Evolutionary conservation across 2,329 filamentous ascomycete species (phyloP), one percentile per base, ranked within the genome.

Genomic region (Venturia nashicola): DNA sequence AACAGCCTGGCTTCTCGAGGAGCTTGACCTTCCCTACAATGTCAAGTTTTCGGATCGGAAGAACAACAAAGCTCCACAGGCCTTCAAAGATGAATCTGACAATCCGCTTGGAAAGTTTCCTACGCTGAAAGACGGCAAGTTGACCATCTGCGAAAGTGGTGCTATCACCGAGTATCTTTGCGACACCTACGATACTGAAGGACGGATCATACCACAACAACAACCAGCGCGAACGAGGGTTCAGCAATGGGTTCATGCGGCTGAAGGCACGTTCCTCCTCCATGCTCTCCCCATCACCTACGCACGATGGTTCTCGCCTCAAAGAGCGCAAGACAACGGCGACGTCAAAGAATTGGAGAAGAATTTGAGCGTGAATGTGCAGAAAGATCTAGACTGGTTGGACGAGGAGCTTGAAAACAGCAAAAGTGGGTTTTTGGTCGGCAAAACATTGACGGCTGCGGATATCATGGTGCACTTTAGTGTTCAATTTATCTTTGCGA

Each of bases 131-230:
- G 79, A 81, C 67, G 76, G 73, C 8, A 71, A 72, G 9, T 61
- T 77, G n/a, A 69, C 70, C 0, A 65, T 79, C 7, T 71, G 72
- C 48, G 78, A 80, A 69, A 79, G 77, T 66, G 77, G 77, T 3
- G 78, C 76, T 18, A 80, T 80, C 61, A 75, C 72, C 43, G 77
- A 80, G 77, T 80, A 80, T 63, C 71, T 80, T 18, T 76, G 73
- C 69, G 78, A 79, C 59, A 76, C 69, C 1, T 81, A 80, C 69
- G 78, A 80, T 65, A 72, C 68, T 9, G 44, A 70, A 7, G 66
- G 72, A 43, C 71, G 69, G 20, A 67, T 81, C 5, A 69, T 79
- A 7, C 75, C 77, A 2, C 65, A 68, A 6, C 70, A 76, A 61
- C 67, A 70, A 3, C 65, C 69, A 6, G 65, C 71, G 5, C 72